Evolutionary conservation across 805 yeast genomes (phyloP), one percentile per base, ranked within the genome.

Genomic region (Kodamaea hsintzibuensis): DNA sequence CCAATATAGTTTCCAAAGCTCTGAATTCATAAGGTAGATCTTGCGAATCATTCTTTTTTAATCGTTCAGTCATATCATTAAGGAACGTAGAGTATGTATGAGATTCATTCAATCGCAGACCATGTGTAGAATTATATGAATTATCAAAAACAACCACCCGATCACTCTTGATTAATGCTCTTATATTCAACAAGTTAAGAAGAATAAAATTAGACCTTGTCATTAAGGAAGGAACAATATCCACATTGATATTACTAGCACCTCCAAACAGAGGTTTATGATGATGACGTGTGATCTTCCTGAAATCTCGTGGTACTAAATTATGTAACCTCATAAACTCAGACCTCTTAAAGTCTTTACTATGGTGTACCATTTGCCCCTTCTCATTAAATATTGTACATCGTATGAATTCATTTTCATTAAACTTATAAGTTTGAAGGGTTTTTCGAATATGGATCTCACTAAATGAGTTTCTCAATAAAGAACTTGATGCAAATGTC

Each of bases 1-100:
- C 84, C 57, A 95, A 80, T 7, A 95, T 88, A 0, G 96, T 85
- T 64, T 95, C 99, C 40, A 95, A 66, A 0, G 98, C 99, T 47
- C 96, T 76, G 64, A 92, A 85, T 65, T 95, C 99, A 68, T 91
- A 95, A 0, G 97, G 93, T 16, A 91, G 73, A 1, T 69, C 62
- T 30, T 38, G 50, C 13, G 69, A 70, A 2, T 68, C 65, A 7
- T 62, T 63, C 27, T 68, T n/a, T n/a, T n/a, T 62, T 42, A 82
- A 66, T 35, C 77, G 72, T 14, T 64, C 66, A 2, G 73, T 64
- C 59, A 82, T 58, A 45, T 76, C 81, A 35, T 71, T 68, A 10
- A 82, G 63, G 48, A 82, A 77, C n/a, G 69, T 62, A 10, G 74
- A 62, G 46, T 74, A 74, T 2, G 81, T 71, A 50, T 74, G 76